Conservation (phyloP, 371 early-diverging fungal genomes). For the Smittium culicis region DNA sequence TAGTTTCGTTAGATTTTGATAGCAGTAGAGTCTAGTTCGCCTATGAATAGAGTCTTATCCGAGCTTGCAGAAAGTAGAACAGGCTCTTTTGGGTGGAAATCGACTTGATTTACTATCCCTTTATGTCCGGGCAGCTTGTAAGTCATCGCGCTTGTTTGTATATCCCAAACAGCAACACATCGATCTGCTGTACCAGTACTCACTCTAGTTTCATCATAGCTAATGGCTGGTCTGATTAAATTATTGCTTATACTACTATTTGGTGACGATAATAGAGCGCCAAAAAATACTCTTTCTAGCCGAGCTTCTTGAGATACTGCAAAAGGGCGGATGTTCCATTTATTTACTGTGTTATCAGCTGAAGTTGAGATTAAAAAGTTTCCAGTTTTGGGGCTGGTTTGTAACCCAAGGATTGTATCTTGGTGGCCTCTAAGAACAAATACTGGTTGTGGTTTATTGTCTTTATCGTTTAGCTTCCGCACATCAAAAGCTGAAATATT, state of each 20-base stretch:
- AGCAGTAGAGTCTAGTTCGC: constrained; percentile 60
- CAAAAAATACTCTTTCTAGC: neutral
- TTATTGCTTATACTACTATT: constrained; percentile 30
- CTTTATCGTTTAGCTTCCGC: constrained; percentile 51
- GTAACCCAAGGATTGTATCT: constrained; percentile 82
- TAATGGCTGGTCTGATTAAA: constrained; percentile 76
- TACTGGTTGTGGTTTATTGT: no score
- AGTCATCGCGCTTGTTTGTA: constrained; percentile 60
- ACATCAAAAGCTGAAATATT: constrained; percentile 80
- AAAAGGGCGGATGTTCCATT: constrained; percentile 38
- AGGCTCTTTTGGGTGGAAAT: constrained; percentile 84
- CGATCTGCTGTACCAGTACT: constrained; percentile 89
- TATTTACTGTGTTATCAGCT: constrained; percentile 28
- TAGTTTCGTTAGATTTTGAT: neutral
- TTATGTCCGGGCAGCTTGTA: constrained; percentile 96
- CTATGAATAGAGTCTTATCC: constrained; percentile 76
- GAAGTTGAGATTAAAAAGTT: constrained; percentile 68
- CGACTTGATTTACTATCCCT: constrained; percentile 89
- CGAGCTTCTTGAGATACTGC: constrained; percentile 23
- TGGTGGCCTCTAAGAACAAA: constrained; percentile 67
- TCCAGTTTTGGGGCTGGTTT: constrained; percentile 74
- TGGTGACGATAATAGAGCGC: neutral
- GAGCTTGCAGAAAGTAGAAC: constrained; percentile 73
- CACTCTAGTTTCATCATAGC: constrained; percentile 74
- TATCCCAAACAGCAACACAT: constrained; percentile 89